Percentiles rank a stretch among this genome's conserved stretches.
phyloP scores from a whole-genome alignment of 179 eudicot genomes.

The Drosera spatulata region DNA sequence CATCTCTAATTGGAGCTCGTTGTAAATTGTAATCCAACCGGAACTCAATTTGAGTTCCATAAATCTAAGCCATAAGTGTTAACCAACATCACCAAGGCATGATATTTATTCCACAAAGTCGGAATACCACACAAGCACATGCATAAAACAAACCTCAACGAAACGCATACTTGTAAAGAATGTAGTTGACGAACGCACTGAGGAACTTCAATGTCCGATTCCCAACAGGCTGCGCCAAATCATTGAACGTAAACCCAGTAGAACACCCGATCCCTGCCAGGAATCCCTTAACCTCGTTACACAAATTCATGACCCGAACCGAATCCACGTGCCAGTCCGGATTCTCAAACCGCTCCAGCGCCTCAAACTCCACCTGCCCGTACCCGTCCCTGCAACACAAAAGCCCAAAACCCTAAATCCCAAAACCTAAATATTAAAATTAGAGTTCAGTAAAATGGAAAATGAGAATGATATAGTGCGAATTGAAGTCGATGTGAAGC shows the following conservation, averaged over 20 bases:
- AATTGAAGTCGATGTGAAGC: too few relatives aligned
- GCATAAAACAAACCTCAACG: too few relatives aligned
- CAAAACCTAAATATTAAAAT: background rate
- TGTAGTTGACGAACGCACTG: slow-evolving; percentile 56
- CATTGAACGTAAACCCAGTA: slow-evolving; percentile 33
- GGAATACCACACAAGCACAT: too few relatives aligned
- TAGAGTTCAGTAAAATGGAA: slow-evolving; percentile 1
- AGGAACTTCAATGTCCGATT: slow-evolving; percentile 51
- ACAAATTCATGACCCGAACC: slow-evolving; percentile 38
- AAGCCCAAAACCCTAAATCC: background rate
- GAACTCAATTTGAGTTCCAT: too few relatives aligned
- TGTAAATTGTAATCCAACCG: too few relatives aligned
- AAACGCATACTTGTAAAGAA: slow-evolving; percentile 39
- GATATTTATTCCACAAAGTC: too few relatives aligned
- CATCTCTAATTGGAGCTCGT: too few relatives aligned
- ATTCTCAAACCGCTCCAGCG: slow-evolving; percentile 62
- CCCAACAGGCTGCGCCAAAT: slow-evolving; percentile 58
- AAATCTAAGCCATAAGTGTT: too few relatives aligned
- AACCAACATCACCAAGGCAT: too few relatives aligned
- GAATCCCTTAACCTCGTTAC: slow-evolving; percentile 29
- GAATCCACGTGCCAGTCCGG: slow-evolving; percentile 73
- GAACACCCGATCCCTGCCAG: slow-evolving; percentile 48
- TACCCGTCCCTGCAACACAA: slow-evolving; percentile 56
- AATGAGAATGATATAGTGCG: background rate
- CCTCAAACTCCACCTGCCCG: slow-evolving; percentile 52